Evolutionary conservation across 495 filamentous ascomycete genomes (phyloP).

Genomic region (Extremus antarcticus): DNA sequence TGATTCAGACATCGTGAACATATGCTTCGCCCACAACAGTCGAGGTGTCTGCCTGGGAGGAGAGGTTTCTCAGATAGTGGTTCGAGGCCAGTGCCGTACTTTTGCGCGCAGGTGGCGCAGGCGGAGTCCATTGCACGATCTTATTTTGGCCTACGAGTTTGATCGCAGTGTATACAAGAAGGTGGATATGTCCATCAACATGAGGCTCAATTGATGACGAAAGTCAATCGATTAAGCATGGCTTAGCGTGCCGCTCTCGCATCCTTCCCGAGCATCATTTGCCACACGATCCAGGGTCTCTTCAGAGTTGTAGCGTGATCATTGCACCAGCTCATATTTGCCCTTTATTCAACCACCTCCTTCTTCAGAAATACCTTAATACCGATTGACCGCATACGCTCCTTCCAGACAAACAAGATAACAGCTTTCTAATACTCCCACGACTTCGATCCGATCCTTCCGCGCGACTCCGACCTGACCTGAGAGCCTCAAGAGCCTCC

Average conservation of each 20-base stretch:
- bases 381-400: conserved; percentile 14
- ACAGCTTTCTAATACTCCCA: neutral
- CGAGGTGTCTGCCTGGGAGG: conserved; percentile 21
- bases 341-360: too few relatives aligned
- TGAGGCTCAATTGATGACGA: conserved; percentile 3
- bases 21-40: conserved; percentile 57
- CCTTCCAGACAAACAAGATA: conserved; percentile 1
- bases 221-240: neutral
- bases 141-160: too few relatives aligned
- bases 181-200: too few relatives aligned
- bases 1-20: conserved; percentile 56
- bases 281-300: conserved; percentile 2
- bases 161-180: too few relatives aligned
- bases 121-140: conserved; percentile 10
- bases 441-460: neutral
- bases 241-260: too few relatives aligned
- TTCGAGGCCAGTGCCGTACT: conserved; percentile 6
- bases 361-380: neutral
- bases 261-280: too few relatives aligned
- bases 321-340: too few relatives aligned
- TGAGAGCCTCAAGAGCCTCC: too few relatives aligned
- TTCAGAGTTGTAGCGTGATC: neutral
- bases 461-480: neutral
- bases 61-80: conserved; percentile 19
- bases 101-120: conserved; percentile 19